These are phyloP conservation scores for Penicillium nucicola DNA, from an alignment of 495 filamentous ascomycete species.

Conservation along the genomic window DNA sequence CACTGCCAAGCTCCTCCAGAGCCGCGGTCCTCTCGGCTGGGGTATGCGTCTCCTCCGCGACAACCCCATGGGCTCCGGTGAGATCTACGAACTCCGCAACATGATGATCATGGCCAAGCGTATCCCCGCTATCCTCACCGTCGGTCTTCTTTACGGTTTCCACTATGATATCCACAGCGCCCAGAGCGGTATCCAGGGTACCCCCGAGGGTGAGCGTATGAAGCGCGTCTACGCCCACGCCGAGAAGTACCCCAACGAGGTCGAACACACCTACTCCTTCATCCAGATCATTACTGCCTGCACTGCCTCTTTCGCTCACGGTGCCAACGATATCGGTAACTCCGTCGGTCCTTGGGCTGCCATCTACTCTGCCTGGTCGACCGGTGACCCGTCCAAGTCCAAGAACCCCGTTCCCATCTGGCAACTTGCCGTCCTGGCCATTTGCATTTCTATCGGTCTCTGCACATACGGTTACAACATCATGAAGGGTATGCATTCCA, in stretches of 20 bases:
- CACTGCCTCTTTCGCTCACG: conserved; percentile 75
- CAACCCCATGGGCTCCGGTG: conserved; percentile 63
- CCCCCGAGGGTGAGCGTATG: conserved; percentile 66
- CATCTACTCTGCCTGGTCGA: conserved; percentile 65
- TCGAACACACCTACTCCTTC: conserved; percentile 75
- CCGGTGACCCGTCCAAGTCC: conserved; percentile 40
- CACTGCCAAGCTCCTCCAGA: conserved; percentile 52
- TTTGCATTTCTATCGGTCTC: conserved; percentile 55
- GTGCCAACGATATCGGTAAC: conserved; percentile 77
- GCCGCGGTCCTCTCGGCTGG: conserved; percentile 64
- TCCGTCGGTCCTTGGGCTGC: conserved; percentile 71
- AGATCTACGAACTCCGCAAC: conserved; percentile 66
- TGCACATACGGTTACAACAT: conserved; percentile 68
- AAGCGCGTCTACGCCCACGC: conserved; percentile 55
- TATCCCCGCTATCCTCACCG: conserved; percentile 55
- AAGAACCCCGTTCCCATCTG: conserved; percentile 58
- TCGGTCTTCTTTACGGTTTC: conserved; percentile 59
- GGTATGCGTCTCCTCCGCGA: conserved; percentile 67
- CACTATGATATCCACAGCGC: conserved; percentile 73
- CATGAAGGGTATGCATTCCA: conserved; percentile 50
- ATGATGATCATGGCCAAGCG: conserved; percentile 55
- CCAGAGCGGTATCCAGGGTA: conserved; percentile 60
- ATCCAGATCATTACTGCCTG: conserved; percentile 71
- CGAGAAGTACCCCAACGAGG: conserved; percentile 68
- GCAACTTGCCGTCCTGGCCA: conserved; percentile 53